Percentiles rank a stretch among this genome's conserved stretches.
Evolutionary conservation across 1,284 basidiomycete genomes (phyloP).

Genomic region (Ustilago loliicola): DNA sequence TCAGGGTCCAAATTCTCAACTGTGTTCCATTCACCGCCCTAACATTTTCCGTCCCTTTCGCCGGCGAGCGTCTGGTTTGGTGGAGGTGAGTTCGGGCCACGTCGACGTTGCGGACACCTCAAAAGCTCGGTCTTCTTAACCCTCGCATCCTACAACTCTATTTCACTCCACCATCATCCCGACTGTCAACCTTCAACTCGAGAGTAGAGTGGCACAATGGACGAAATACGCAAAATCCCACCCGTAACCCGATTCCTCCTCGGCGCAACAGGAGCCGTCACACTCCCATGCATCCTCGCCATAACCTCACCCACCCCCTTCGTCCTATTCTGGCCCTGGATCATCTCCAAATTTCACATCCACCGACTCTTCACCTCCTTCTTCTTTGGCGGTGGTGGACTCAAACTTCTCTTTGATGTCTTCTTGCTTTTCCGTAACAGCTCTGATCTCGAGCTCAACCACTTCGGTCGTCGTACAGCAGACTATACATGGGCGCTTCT

Average conservation of each 20-base stretch:
- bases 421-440: slow-evolving; percentile 61
- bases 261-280: slow-evolving; percentile 76
- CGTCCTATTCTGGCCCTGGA: slow-evolving; percentile 75
- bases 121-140: slow-evolving; percentile 1
- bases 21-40: neutral
- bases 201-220: slow-evolving; percentile 21
- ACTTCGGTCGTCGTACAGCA: slow-evolving; percentile 56
- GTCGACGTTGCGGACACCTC: slow-evolving; percentile 13
- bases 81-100: slow-evolving; percentile 44
- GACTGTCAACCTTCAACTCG: neutral
- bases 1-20: slow-evolving; percentile 26
- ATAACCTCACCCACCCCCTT: slow-evolving; percentile 76
- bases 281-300: slow-evolving; percentile 77
- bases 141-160: neutral
- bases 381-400: slow-evolving; percentile 76
- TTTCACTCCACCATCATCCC: slow-evolving; percentile 10
- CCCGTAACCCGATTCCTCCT: slow-evolving; percentile 84
- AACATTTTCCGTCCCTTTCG: slow-evolving; percentile 7
- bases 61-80: neutral
- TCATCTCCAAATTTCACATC: slow-evolving; percentile 75
- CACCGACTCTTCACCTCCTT: slow-evolving; percentile 84
- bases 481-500: slow-evolving; percentile 63
- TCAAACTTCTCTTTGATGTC: slow-evolving; percentile 63
- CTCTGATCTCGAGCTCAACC: slow-evolving; percentile 56
- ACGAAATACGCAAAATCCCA: slow-evolving; percentile 77